phyloP scores from a whole-genome alignment of 768 basidiomycete species.

The Tylopilus felleus region DNA sequence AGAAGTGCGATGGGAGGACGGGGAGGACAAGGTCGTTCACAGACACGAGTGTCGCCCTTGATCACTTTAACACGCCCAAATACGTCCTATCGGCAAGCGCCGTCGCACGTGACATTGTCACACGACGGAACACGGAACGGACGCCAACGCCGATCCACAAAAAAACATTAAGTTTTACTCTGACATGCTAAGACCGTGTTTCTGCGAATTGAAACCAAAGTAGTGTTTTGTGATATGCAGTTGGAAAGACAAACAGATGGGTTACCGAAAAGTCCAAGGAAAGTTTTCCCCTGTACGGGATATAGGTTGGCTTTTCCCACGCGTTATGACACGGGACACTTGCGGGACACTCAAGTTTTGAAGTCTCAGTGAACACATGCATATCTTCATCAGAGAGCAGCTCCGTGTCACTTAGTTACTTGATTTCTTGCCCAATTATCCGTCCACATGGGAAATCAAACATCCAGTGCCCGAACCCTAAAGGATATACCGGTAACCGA shows the following conservation, averaged over 20 bases:
- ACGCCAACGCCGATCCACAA: conserved; percentile 3
- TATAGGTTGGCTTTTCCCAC: neutral
- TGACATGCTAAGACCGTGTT: no score
- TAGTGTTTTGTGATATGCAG: no score
- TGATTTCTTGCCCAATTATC: neutral
- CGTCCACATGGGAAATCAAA: neutral
- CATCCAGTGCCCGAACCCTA: neutral
- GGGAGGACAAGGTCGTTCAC: conserved; percentile 14
- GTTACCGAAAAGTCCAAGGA: no score
- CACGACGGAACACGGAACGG: conserved; percentile 21
- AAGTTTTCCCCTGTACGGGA: no score
- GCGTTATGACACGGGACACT: neutral
- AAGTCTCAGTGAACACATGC: no score
- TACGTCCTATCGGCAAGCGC: conserved; percentile 30
- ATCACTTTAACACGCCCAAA: conserved; percentile 34
- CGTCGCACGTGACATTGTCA: conserved; percentile 26
- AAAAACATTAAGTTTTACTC: neutral
- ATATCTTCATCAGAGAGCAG: neutral
- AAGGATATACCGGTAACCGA: no score
- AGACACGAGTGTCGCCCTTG: conserved; percentile 19
- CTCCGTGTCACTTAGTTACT: neutral
- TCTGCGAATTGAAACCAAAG: no score
- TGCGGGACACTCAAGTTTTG: no score
- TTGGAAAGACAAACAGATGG: no score
- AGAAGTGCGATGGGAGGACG: conserved; percentile 17